Evolutionary conservation across 1,139 yeast genomes (phyloP).

Genomic region (Tardiomyces digboiensis): DNA sequence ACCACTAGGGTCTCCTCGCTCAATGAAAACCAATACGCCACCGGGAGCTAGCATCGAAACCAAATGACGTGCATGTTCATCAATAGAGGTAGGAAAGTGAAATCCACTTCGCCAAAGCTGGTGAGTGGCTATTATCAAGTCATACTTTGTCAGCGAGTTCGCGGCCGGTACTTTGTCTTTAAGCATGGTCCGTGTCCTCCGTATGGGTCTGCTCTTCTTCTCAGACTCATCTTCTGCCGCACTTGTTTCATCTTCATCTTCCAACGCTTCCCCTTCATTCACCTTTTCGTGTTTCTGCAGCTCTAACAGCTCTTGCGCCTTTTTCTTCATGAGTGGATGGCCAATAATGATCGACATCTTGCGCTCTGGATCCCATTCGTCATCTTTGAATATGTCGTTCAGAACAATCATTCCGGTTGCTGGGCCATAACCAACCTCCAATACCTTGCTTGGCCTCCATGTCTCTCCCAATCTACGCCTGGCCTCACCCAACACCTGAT

Average conservation of each 20-base stretch:
- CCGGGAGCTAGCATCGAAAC: conserved; percentile 58
- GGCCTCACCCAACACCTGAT: conserved; percentile 60
- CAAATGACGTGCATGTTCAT: conserved; percentile 52
- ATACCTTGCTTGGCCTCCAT: conserved; percentile 55
- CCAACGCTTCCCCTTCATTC: conserved; percentile 10
- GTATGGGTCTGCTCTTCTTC: conserved; percentile 3
- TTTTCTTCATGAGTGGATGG: conserved; percentile 60
- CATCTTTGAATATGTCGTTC: conserved; percentile 62
- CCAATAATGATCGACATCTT: conserved; percentile 75
- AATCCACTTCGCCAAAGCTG: conserved; percentile 52
- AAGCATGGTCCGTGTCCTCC: conserved; percentile 35
- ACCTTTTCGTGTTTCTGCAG: conserved; percentile 51
- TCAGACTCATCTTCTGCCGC: conserved; percentile 4
- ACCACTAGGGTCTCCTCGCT: conserved; percentile 86
- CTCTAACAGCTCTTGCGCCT: conserved; percentile 69
- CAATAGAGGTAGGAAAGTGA: conserved; percentile 62
- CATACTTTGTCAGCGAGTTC: conserved; percentile 37
- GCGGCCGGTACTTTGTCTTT: conserved; percentile 13
- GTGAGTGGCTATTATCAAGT: conserved; percentile 78
- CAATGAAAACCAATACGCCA: conserved; percentile 71
- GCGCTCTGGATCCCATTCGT: conserved; percentile 43
- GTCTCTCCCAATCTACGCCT: conserved; percentile 40
- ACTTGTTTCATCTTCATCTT: conserved; percentile 6
- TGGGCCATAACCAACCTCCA: conserved; percentile 89
- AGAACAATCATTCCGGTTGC: conserved; percentile 87